Evolutionary conservation across 768 basidiomycete species (phyloP).

Genomic region (Psilocybe tampanensis): DNA sequence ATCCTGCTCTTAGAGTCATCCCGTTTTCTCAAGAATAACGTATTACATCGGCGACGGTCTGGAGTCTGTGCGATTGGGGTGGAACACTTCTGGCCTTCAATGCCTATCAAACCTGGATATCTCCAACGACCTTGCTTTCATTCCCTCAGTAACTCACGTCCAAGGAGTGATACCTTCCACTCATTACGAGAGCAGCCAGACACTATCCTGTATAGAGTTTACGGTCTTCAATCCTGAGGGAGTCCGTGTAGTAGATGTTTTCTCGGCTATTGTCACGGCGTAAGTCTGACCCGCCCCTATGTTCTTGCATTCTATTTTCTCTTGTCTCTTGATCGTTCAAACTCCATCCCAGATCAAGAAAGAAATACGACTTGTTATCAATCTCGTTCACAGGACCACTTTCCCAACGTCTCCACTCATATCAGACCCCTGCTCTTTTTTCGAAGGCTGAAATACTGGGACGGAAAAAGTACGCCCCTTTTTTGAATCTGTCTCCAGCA

Average conservation of each 20-base stretch:
- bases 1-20: conserved; percentile 13
- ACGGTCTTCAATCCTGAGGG: conserved; percentile 15
- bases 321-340: background rate
- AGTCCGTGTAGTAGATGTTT: conserved; percentile 17
- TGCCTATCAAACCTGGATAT: conserved; percentile 4
- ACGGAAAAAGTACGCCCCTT: conserved; percentile 7
- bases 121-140: conserved; percentile 15
- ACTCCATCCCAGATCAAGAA: conserved; percentile 7
- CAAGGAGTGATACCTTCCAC: conserved; percentile 5
- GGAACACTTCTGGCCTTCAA: background rate
- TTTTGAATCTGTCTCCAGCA: background rate
- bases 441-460: conserved; percentile 20
- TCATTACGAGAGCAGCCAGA: background rate
- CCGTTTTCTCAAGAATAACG: conserved; percentile 9
- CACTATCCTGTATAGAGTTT: conserved; percentile 5
- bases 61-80: background rate
- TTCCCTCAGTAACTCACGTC: conserved; percentile 10
- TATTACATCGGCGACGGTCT: conserved; percentile 17
- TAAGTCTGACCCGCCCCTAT: background rate
- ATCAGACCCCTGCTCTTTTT: conserved; percentile 11
- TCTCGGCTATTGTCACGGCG: conserved; percentile 16
- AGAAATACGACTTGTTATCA: conserved; percentile 16
- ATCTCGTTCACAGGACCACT: conserved; percentile 14
- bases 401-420: conserved; percentile 15
- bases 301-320: background rate